Conservation (phyloP, 148 eudicot genomes). For the Rhododendron williamsianum region DNA sequence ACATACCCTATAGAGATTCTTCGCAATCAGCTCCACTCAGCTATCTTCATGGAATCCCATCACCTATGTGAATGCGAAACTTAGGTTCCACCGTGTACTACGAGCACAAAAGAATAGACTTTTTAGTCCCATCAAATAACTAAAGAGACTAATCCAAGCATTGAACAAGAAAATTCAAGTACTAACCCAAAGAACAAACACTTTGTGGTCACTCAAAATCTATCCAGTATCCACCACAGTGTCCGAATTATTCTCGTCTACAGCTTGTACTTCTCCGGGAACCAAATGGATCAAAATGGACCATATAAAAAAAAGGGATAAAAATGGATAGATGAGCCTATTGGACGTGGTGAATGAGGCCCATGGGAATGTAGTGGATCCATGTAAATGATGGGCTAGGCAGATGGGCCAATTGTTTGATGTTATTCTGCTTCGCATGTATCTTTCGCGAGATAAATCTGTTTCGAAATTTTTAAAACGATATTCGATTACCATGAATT, state of each 20-base stretch:
- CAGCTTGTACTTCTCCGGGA: background rate
- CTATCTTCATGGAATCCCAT: background rate
- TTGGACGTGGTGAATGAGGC: background rate
- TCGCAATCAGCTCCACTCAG: background rate
- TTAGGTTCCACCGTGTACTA: too few relatives aligned
- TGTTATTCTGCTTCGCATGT: background rate
- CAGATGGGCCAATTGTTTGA: background rate
- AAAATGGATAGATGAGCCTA: background rate
- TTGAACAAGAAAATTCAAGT: background rate
- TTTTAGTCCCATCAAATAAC: too few relatives aligned
- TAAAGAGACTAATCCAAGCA: background rate
- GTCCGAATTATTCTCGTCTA: background rate
- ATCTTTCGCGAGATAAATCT: too few relatives aligned
- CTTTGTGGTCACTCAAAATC: background rate
- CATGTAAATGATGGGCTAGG: background rate
- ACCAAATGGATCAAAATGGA: background rate
- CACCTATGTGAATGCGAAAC: too few relatives aligned
- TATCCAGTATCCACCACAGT: background rate
- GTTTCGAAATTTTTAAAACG: too few relatives aligned
- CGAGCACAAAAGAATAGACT: background rate
- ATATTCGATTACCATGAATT: background rate
- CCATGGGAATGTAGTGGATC: background rate
- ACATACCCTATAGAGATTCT: background rate
- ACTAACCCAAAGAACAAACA: too few relatives aligned
- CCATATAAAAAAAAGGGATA: background rate